Base-by-base conservation (phyloP, 139 green algal species). In the Protoeuglena noctilucae region DNA sequence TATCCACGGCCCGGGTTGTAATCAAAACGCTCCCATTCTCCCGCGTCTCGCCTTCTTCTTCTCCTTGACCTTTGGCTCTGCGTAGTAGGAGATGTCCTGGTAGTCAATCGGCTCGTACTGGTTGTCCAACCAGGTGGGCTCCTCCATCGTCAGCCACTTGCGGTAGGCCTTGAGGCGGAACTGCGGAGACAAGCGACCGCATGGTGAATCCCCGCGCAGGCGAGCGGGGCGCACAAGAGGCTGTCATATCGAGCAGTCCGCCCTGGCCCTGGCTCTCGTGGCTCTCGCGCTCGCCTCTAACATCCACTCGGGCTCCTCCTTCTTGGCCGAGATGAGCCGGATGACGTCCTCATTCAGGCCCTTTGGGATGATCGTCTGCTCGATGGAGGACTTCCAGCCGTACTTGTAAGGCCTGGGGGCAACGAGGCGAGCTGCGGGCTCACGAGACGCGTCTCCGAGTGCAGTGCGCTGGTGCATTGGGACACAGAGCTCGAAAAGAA, bases 281-380 rank as follows among this genome's bases (percentile, higher is more conserved):
- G n/a, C n/a, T n/a, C n/a, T n/a, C n/a, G n/a, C n/a, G n/a, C n/a
- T n/a, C n/a, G n/a, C n/a, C 28, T 99, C 90, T 22, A 98, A 80
- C 78, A 99, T 83, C 92, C 92, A 99, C 28, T 99, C 87, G 12
- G 92, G 92, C 76, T 99, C 92, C 3, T 88, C 71, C 76, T 99
- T 99, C 75, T 98, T 98, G 26, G 77, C 78, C 0, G 79, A 93
- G 31, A 99, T 97, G 9, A 89, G 77, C 0, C 89, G 69, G 23
- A 99, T 89, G 7, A 91, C 85, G n/a, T 95, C 84, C 73, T 97
- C 88, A 56, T 75, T 70, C 2, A 97, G 64, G 21, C 89, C 89
- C 51, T 83, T 83, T 1, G 74, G 69, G 49, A 93, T 93, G 55
- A 25, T 80, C 0, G 88, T 80, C 4, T 64, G 83, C 76, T 99